Evolutionary conservation across 2,329 filamentous ascomycete genomes (phyloP), one percentile per base, ranked within the genome.

Genomic region (Paecilomyces niveus): DNA sequence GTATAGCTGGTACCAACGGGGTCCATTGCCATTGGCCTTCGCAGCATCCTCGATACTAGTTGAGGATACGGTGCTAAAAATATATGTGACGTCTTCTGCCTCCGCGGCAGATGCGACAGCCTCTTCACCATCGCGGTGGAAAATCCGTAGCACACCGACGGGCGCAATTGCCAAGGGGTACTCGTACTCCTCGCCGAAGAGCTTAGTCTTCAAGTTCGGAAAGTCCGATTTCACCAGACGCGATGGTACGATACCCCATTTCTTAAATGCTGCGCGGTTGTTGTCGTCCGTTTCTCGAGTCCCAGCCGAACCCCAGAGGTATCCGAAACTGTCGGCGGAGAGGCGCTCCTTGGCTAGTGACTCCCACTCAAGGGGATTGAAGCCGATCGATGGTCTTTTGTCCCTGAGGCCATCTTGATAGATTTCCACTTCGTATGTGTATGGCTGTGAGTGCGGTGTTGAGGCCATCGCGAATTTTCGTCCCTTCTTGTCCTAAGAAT

Each of bases 1-100:
- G 73, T 91, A 91, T 0, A 91, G 80, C 69, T 92, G 89, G 69
- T 81, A 91, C 86, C 87, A 92, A 2, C 85, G 76, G 15, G 79
- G 73, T 0, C 82, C 82, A 1, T 79, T 71, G 0, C 80, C 81
- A 56, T 81, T 84, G 0, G 82, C 83, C 6, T 72, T 66, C 0
- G 85, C 86, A 0, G 89, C 81, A 58, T 90, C 81, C 67, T 90
- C 87, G 54, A 90, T 85, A 1, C 81, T 82, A 7, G 80, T 78
- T 0, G 81, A 79, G 0, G 85, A 80, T 1, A 87, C 86, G 1
- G 87, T 89, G 57, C 82, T 86, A 39, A 89, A 72, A 53, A 86
- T 85, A 70, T 85, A 89, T 0, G 89, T 86, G 0, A 91, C 78
- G 1, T 80, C 74, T 0, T 86, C 73, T 10, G 82, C 78, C 1